Evolutionary conservation across 2,329 filamentous ascomycete genomes (phyloP).

Genomic region (Xylariaceae sp.): DNA sequence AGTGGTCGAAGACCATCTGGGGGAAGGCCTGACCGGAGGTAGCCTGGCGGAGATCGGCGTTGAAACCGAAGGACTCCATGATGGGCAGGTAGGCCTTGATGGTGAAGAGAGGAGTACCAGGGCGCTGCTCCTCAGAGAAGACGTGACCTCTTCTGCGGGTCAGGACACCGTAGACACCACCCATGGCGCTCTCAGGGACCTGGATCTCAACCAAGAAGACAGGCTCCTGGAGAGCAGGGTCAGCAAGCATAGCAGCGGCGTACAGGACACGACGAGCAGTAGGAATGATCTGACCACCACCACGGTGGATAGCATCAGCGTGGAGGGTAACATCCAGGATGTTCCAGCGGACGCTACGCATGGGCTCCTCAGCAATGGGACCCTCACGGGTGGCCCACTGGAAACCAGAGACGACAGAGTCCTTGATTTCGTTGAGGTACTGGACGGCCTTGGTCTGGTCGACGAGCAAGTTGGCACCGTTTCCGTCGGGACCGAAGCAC

Average conservation of each 20-base stretch:
- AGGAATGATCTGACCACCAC: conserved; percentile 97
- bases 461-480: conserved; percentile 94
- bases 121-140: conserved; percentile 96
- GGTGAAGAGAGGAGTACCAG: conserved; percentile 98
- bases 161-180: conserved; percentile 99
- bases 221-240: conserved; percentile 89
- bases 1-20: conserved; percentile 98
- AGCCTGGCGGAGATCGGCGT: conserved; percentile 86
- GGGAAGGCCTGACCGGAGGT: conserved; percentile 99
- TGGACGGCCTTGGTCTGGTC: conserved; percentile 99
- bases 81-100: conserved; percentile 97
- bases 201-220: conserved; percentile 99
- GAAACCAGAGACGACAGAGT: conserved; percentile 99
- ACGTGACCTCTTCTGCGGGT: conserved; percentile 98
- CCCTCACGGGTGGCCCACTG: conserved; percentile 99
- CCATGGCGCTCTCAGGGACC: conserved; percentile 97
- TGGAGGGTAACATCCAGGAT: conserved; percentile 99
- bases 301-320: conserved; percentile 99
- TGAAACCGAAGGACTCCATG: conserved; percentile 99
- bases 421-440: conserved; percentile 99
- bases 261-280: conserved; percentile 97
- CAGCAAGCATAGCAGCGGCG: conserved; percentile 83
- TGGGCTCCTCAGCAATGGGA: conserved; percentile 95
- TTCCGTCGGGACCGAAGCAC: conserved; percentile 98
- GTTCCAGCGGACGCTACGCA: conserved; percentile 97